phyloP scores from a whole-genome alignment of 2,329 filamentous ascomycete genomes.

The Epichloe baconii region DNA sequence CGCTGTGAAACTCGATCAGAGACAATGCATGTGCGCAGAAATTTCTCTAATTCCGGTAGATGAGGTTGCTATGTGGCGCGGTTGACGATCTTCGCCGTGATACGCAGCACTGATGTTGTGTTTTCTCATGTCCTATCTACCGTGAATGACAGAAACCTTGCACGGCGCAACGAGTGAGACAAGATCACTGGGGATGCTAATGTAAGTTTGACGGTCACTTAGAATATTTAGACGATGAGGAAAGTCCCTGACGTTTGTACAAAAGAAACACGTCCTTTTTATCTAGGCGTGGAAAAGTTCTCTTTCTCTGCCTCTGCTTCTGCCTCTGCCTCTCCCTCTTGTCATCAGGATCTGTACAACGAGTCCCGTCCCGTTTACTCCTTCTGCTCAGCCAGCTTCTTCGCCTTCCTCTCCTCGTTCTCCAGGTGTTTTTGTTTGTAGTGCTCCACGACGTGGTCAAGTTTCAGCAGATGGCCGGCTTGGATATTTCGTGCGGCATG shows the following conservation, averaged over 20 bases:
- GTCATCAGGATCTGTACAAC: background rate
- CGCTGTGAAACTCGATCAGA: background rate
- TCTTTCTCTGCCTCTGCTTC: background rate
- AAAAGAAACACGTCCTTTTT: background rate
- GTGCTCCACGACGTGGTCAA: constrained; percentile 44
- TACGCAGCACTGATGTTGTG: background rate
- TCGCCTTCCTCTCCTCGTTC: constrained; percentile 42
- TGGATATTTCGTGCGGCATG: constrained; percentile 39
- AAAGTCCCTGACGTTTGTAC: constrained; percentile 1
- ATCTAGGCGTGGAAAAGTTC: background rate
- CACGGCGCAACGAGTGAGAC: background rate
- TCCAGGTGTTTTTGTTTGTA: constrained; percentile 40
- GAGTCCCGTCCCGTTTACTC: constrained; percentile 13
- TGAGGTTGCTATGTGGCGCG: background rate
- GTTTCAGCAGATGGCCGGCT: constrained; percentile 39
- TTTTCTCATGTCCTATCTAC: background rate
- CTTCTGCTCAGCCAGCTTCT: constrained; percentile 30
- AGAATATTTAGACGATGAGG: background rate
- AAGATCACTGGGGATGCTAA: background rate
- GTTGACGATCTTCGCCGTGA: background rate
- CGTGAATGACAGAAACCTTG: background rate
- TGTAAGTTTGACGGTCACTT: background rate
- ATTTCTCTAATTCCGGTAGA: background rate
- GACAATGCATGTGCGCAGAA: background rate
- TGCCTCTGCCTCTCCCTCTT: too few species aligned